Percentiles rank a stretch among this genome's conserved stretches.
Conservation (phyloP, 169 alveolate genomes). For the Cryptosporidium andersoni region DNA sequence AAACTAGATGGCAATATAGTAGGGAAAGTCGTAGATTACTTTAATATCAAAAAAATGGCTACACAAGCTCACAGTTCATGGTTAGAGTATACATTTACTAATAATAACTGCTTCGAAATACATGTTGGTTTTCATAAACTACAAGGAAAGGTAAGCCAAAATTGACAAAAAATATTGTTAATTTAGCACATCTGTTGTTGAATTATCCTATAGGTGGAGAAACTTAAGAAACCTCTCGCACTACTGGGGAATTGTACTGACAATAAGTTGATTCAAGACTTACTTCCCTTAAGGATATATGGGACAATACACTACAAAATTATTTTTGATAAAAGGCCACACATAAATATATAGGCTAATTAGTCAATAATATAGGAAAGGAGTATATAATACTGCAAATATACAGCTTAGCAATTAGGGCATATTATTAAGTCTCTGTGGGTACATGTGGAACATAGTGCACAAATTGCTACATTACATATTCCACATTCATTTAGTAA, state of each 20-base stretch:
- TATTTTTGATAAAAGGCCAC: slow-evolving; percentile 60
- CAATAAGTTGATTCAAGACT: slow-evolving; percentile 4
- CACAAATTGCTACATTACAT: slow-evolving; percentile 32
- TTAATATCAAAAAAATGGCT: slow-evolving; percentile 20
- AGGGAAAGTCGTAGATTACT: not conserved
- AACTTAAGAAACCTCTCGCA: slow-evolving; percentile 40
- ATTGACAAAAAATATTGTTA: not conserved
- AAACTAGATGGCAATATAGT: too few relatives aligned
- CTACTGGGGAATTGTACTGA: too few relatives aligned
- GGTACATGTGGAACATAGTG: slow-evolving; percentile 1
- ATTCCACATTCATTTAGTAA: slow-evolving; percentile 7
- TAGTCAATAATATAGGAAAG: not conserved
- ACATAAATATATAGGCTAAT: not conserved
- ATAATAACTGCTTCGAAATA: slow-evolving; percentile 23
- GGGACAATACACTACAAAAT: slow-evolving; percentile 26
- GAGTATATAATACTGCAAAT: not conserved
- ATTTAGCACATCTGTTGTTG: not conserved
- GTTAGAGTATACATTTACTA: slow-evolving; percentile 3
- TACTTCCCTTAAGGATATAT: slow-evolving; percentile 3
- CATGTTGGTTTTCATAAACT: slow-evolving; percentile 35
- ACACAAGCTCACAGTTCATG: not conserved
- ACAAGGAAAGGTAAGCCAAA: slow-evolving; percentile 39
- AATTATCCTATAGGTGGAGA: slow-evolving; percentile 2
- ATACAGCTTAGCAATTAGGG: slow-evolving; percentile 8
- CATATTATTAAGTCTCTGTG: not conserved